These are phyloP conservation scores for Brassica hybrid DNA, from an alignment of 441 rosid species.

Conservation along the genomic window DNA sequence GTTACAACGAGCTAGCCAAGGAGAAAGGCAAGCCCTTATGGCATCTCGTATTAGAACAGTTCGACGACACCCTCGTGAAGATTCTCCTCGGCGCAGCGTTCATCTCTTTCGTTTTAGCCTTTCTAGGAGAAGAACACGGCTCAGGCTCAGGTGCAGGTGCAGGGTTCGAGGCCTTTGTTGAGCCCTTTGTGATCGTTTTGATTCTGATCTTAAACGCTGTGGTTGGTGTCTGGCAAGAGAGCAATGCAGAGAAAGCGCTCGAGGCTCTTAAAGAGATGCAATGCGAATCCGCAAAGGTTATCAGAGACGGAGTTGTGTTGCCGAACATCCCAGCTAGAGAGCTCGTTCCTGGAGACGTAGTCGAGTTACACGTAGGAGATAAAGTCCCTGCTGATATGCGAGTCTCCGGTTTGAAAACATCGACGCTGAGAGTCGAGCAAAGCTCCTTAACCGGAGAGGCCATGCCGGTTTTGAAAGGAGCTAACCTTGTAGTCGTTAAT, in stretches of 20 bases:
- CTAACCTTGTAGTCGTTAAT: conserved; percentile 50
- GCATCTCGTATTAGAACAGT: conserved; percentile 76
- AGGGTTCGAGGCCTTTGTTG: conserved; percentile 80
- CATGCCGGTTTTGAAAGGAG: conserved; percentile 83
- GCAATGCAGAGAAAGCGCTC: conserved; percentile 86
- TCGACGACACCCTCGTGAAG: conserved; percentile 87
- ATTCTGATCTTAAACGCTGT: conserved; percentile 75
- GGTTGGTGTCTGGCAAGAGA: conserved; percentile 99
- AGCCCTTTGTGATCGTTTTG: conserved; percentile 82
- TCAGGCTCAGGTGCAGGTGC: conserved; percentile 41
- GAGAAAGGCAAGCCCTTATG: conserved; percentile 87
- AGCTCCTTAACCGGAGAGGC: conserved; percentile 95
- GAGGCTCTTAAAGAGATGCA: conserved; percentile 95
- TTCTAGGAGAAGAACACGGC: conserved; percentile 56
- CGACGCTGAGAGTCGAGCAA: conserved; percentile 84
- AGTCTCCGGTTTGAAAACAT: conserved; percentile 66
- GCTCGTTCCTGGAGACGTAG: conserved; percentile 89
- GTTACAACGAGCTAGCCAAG: conserved; percentile 86
- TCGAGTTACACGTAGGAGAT: conserved; percentile 81
- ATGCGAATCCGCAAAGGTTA: conserved; percentile 74
- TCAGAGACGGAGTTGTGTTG: conserved; percentile 70
- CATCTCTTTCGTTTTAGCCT: conserved; percentile 77
- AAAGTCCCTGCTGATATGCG: conserved; percentile 95
- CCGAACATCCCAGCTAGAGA: conserved; percentile 76
- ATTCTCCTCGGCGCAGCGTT: conserved; percentile 85